A percentile compares a stretch with the other conserved stretches of the same genome.
Conservation (phyloP, 2,329 filamentous ascomycete species). For the Pseudocercospora macadamiae region DNA sequence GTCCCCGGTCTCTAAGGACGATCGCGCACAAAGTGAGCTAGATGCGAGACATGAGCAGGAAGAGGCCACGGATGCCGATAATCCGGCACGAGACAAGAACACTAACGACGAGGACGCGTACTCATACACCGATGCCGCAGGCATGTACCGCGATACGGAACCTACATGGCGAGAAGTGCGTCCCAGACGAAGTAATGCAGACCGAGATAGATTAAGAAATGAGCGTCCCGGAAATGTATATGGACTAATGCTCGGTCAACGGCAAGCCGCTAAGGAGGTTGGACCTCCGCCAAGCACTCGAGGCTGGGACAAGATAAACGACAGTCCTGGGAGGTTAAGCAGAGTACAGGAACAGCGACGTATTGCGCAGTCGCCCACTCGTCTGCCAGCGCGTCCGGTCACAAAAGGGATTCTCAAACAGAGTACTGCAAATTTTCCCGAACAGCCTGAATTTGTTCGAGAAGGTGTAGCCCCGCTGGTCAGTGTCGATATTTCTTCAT, state of each 20-base stretch:
- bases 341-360: conserved; percentile 48
- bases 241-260: conserved; percentile 35
- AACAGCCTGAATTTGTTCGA: conserved; percentile 78
- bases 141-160: conserved; percentile 56
- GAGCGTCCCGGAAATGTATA: conserved; percentile 52
- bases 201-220: conserved; percentile 41
- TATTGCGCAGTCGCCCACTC: conserved; percentile 33
- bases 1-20: too few relatives aligned
- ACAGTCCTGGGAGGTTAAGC: conserved; percentile 46
- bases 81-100: conserved; percentile 30
- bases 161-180: conserved; percentile 47
- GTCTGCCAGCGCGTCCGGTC: conserved; percentile 29
- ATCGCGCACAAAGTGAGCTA: too few relatives aligned
- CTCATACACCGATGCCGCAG: conserved; percentile 54
- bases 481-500: neutral
- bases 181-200: conserved; percentile 49
- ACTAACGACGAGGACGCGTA: conserved; percentile 49
- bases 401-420: conserved; percentile 83
- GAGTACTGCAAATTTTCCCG: conserved; percentile 81
- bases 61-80: too few relatives aligned
- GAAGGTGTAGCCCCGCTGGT: conserved; percentile 91
- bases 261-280: conserved; percentile 40
- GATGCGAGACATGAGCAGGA: too few relatives aligned
- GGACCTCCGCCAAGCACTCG: conserved; percentile 69
- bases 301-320: conserved; percentile 70